These are phyloP conservation scores for Tetragonia tetragonoides DNA, from an alignment of 148 eudicot species.

Conservation along the genomic window DNA sequence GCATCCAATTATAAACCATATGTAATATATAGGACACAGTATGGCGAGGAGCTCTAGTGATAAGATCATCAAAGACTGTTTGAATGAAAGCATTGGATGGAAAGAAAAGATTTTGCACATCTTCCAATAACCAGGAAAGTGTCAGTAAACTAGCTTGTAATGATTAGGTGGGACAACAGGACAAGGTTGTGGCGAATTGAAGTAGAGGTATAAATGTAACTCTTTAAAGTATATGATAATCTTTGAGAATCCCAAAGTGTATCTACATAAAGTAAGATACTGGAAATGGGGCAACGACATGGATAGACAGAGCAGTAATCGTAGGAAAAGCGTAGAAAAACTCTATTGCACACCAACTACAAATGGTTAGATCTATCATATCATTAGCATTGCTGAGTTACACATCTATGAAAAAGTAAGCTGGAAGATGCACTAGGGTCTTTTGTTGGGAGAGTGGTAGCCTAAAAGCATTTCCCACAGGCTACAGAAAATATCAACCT, in stretches of 20 bases:
- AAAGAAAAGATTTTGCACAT: conserved; percentile 18
- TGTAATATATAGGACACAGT: not conserved
- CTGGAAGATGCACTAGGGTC: not conserved
- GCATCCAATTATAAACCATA: not conserved
- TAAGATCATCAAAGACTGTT: conserved; percentile 3
- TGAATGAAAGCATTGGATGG: conserved; percentile 7
- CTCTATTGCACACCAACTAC: not conserved
- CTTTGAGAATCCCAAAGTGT: conserved; percentile 26
- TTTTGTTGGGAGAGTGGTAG: not conserved
- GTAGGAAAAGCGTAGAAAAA: conserved; percentile 13
- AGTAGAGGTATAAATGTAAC: conserved; percentile 1
- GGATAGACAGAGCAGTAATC: conserved; percentile 5
- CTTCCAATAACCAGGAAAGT: conserved; percentile 17
- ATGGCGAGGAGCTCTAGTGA: not conserved
- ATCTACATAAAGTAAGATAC: conserved; percentile 21
- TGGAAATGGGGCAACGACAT: conserved; percentile 1
- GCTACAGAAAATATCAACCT: no score
- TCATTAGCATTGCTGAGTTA: not conserved
- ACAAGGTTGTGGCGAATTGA: conserved; percentile 1
- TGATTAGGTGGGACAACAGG: conserved; percentile 8
- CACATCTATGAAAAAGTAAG: not conserved
- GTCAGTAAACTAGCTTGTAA: conserved; percentile 9
- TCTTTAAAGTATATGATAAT: conserved; percentile 14
- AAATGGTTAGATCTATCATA: not conserved
- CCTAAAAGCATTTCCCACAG: no score